phyloP scores from a whole-genome alignment of 2,329 filamentous ascomycete species.

The Hypocreales sp. region DNA sequence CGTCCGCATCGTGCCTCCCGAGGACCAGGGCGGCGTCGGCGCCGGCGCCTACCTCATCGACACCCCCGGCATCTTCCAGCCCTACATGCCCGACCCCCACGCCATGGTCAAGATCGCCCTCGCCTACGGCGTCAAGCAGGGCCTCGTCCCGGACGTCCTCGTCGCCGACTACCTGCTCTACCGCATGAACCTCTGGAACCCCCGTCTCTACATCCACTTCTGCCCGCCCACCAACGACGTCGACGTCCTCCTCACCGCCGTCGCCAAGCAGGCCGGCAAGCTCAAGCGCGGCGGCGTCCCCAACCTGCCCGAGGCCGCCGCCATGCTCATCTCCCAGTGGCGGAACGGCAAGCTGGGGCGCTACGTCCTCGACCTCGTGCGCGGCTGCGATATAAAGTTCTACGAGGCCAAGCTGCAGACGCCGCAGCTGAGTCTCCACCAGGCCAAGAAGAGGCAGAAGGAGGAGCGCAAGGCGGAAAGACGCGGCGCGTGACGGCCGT shows the following conservation, averaged over 20 bases:
- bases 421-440: conserved; percentile 43
- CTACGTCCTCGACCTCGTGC: conserved; percentile 68
- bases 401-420: conserved; percentile 32
- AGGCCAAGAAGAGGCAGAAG: conserved; percentile 53
- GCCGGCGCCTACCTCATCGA: conserved; percentile 73
- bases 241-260: conserved; percentile 50
- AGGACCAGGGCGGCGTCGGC: conserved; percentile 26
- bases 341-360: conserved; percentile 58
- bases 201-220: conserved; percentile 45
- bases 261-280: conserved; percentile 62
- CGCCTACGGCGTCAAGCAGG: conserved; percentile 81
- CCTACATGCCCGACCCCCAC: conserved; percentile 71
- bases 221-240: conserved; percentile 71
- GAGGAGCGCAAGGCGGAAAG: conserved; percentile 33
- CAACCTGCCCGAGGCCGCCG: conserved; percentile 56
- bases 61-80: conserved; percentile 89
- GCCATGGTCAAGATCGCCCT: conserved; percentile 92
- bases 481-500: conserved; percentile 1
- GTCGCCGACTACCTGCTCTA: conserved; percentile 85
- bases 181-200: conserved; percentile 56
- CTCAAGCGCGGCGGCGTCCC: conserved; percentile 57
- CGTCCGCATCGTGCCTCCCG: conserved; percentile 52
- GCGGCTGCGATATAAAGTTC: conserved; percentile 35
- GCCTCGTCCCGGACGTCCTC: conserved; percentile 60
- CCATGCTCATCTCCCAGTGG: conserved; percentile 74